Evolutionary conservation across 208 protist genomes (phyloP), one percentile per base, ranked within the genome.

Genomic region (Eutreptiella sp.): DNA sequence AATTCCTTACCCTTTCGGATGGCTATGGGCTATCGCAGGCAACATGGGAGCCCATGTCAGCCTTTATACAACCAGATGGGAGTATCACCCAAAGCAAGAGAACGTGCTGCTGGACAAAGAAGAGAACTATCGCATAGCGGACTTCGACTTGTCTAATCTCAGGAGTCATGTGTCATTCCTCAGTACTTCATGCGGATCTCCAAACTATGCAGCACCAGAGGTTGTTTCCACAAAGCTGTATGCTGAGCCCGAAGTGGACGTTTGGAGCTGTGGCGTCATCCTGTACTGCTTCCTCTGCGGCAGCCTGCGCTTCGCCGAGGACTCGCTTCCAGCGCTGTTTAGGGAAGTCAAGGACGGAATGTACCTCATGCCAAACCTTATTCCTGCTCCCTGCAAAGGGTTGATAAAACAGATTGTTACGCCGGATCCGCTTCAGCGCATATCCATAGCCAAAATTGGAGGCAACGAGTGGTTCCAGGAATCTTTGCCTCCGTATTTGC

Each of bases 251-350:
- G 77, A 89, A 60, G 83, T 89, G 38, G 92, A 96, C 81, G 83
- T 95, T 34, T 95, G 90, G 90, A 90, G 79, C n/a, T 92, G 82
- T 45, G 92, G 92, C 21, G 87, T 96, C 47, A 93, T 96, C 59
- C 77, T 96, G 1, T 95, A 92, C 69, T 87, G 84, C 4, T 62
- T 96, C 16, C 76, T 94, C 3, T 92, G 85, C 52, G 89, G 88
- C 3, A 83, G 79, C 46, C 75, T 96, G 32, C 89, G 89, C 0
- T 95, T 96, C 55, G 88, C 93, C 71, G 88, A 92, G 47, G 77
- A 87, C 14, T 87, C 58, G 46, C 88, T 90, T 36, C 83, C 84
- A n/a, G 29, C 76, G 14, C 75, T 95, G 31, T 95, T 94, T 66
- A 72, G 66, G 46, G 91, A 93, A 35, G 94, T 95, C 59, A 82